Conservation (phyloP, 345 rosid species). For the Kandelia obovata region DNA sequence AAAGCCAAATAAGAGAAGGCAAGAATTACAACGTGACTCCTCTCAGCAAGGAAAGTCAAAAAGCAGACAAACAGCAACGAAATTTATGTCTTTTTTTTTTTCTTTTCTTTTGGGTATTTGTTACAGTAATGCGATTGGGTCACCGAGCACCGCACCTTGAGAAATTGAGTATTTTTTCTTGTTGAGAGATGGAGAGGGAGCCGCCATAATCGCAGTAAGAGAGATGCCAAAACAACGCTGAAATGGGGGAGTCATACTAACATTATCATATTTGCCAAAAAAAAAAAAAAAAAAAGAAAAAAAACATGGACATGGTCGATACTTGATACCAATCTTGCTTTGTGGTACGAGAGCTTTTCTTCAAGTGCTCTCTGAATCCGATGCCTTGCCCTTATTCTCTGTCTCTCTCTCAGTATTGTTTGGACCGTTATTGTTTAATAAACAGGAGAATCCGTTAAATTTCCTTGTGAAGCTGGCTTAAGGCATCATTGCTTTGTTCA, state of each 20-base stretch:
- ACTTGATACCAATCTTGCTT: constrained; percentile 38
- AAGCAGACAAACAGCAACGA: constrained; percentile 24
- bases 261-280: too few relatives aligned
- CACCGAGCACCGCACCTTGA: neutral
- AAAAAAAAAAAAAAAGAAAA: too few relatives aligned
- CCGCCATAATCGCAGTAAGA: constrained; percentile 12
- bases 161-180: neutral
- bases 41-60: constrained; percentile 44
- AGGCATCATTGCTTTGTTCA: too few relatives aligned
- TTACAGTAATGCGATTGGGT: too few relatives aligned
- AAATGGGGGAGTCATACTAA: too few relatives aligned
- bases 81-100: neutral
- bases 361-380: constrained; percentile 34
- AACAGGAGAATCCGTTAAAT: neutral
- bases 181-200: neutral
- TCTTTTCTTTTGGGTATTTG: neutral
- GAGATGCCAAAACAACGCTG: neutral
- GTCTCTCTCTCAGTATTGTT: neutral
- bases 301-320: too few relatives aligned
- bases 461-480: neutral
- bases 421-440: constrained; percentile 10
- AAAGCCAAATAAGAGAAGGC: constrained; percentile 17
- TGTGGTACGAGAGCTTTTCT: constrained; percentile 19
- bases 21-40: constrained; percentile 17
- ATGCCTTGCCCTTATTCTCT: constrained; percentile 41